Conservation (phyloP, 495 filamentous ascomycete genomes). For the Xylaria sp. region DNA sequence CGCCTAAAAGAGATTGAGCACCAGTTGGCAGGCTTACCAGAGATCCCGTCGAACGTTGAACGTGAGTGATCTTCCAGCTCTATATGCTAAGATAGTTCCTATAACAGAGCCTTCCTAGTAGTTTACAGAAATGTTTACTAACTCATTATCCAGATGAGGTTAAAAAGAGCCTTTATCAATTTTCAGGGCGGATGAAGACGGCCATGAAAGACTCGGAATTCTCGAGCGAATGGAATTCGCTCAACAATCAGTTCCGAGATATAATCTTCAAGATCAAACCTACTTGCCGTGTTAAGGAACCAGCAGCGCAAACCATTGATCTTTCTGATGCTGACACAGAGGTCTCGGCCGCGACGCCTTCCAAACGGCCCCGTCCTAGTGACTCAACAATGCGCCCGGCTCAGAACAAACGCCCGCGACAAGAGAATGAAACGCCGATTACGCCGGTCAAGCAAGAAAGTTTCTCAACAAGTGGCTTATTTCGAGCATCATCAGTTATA, state of each 20-base stretch:
- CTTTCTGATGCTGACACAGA: slow-evolving; percentile 39
- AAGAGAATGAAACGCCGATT: slow-evolving; percentile 7
- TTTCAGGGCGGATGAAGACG: slow-evolving; percentile 47
- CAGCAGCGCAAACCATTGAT: slow-evolving; percentile 39
- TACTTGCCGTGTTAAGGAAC: slow-evolving; percentile 48
- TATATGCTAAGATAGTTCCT: background rate
- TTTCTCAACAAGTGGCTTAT: slow-evolving; percentile 16
- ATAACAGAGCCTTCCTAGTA: background rate
- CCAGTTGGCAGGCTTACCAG: slow-evolving; percentile 59
- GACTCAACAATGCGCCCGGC: slow-evolving; percentile 37
- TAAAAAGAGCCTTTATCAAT: slow-evolving; percentile 48
- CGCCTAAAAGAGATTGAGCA: slow-evolving; percentile 55
- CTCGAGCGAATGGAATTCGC: slow-evolving; percentile 40
- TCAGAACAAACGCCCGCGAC: slow-evolving; percentile 33
- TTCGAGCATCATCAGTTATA: slow-evolving; percentile 10
- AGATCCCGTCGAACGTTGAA: slow-evolving; percentile 60
- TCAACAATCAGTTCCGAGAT: slow-evolving; percentile 46
- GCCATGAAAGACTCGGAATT: slow-evolving; percentile 42
- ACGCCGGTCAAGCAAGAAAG: slow-evolving; percentile 29
- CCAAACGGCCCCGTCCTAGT: slow-evolving; percentile 33
- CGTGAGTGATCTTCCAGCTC: slow-evolving; percentile 17
- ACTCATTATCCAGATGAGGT: slow-evolving; percentile 43
- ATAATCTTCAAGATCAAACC: slow-evolving; percentile 51
- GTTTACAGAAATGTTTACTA: background rate
- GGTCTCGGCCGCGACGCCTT: slow-evolving; percentile 29